Percentiles rank a stretch among this genome's conserved stretches.
Conservation (phyloP, 1,139 yeast species). For the Nakaseomyces delphensis region DNA sequence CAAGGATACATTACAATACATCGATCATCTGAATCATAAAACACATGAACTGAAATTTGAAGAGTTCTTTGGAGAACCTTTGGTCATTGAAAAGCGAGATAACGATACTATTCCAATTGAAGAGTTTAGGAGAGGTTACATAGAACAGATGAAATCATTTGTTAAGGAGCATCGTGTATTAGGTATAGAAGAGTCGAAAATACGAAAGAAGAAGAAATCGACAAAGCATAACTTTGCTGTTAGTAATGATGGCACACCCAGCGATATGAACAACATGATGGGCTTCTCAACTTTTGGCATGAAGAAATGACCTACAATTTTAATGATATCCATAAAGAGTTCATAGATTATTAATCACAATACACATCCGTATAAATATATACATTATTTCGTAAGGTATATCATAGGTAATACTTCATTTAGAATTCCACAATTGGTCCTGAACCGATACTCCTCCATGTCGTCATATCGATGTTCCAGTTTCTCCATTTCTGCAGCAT, state of each 20-base stretch:
- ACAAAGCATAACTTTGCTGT: conserved; percentile 11
- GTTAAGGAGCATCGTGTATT: conserved; percentile 12
- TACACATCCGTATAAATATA: background rate
- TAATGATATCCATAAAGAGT: conserved; percentile 9
- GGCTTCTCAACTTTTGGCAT: conserved; percentile 49
- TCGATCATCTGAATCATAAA: conserved; percentile 76
- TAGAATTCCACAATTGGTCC: conserved; percentile 51
- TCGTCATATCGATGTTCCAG: conserved; percentile 81
- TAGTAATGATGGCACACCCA: conserved; percentile 11
- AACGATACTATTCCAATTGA: conserved; percentile 31
- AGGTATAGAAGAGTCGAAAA: conserved; percentile 16
- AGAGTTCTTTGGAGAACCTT: conserved; percentile 27
- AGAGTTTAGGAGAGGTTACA: conserved; percentile 30
- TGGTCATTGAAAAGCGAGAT: conserved; percentile 29
- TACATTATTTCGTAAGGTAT: conserved; percentile 5
- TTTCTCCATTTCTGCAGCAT: conserved; percentile 58
- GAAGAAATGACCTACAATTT: conserved; percentile 23
- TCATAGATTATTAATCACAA: conserved; percentile 1
- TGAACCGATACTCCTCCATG: conserved; percentile 61
- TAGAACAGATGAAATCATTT: conserved; percentile 20
- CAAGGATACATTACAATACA: conserved; percentile 69
- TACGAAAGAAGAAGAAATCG: conserved; percentile 11
- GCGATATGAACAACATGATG: conserved; percentile 35
- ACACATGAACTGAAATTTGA: conserved; percentile 42
- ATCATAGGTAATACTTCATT: conserved; percentile 2